Evolutionary conservation across 805 yeast species (phyloP), one percentile per base, ranked within the genome.

Genomic region (Lachancea meyersii): DNA sequence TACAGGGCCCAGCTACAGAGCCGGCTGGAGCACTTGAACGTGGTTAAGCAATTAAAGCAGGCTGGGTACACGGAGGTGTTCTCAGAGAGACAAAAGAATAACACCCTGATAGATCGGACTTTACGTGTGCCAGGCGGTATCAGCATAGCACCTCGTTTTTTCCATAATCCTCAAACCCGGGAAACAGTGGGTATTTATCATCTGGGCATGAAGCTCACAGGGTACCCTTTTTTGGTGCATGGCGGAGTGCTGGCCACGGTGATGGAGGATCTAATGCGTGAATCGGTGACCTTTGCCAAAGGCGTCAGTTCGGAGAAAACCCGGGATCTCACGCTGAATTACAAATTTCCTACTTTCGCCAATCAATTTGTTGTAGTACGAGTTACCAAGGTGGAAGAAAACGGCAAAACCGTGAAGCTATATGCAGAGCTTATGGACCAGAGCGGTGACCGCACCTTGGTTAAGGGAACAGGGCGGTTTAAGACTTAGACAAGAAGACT

Each of bases 211-310:
- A 75, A 74, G 47, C 61, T 88, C 17, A 80, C 91, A 33, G 97
- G 97, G 1, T 88, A 82, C 58, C 97, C 96, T 2, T 81, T 86
- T 52, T 64, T 89, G 16, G 74, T 86, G 2, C 97, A 88, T 58
- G 97, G 97, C 3, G 97, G 97, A 0, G 76, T 89, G 22, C 59
- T 88, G 23, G 94, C 89, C 7, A 80, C 94, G 0, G 66, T 88
- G 1, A 65, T 87, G 42, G 93, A 86, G 55, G 95, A 88, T 51
- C 72, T 83, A 5, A 73, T 81, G 65, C 79, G 80, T 49, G 71
- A 80, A 40, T 68, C 72, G 44, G 77, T 68, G 11, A 54, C 60
- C 18, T 65, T 80, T 32, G 50, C 59, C 18, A 60, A 57, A 41
- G 69, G 43, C 40, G 51, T 47, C 27, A 57, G 48, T 54, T 68